These are phyloP conservation scores for Chloranthus sessilifolius DNA, from an alignment of 164 flowering plant species.

Conservation along the genomic window DNA sequence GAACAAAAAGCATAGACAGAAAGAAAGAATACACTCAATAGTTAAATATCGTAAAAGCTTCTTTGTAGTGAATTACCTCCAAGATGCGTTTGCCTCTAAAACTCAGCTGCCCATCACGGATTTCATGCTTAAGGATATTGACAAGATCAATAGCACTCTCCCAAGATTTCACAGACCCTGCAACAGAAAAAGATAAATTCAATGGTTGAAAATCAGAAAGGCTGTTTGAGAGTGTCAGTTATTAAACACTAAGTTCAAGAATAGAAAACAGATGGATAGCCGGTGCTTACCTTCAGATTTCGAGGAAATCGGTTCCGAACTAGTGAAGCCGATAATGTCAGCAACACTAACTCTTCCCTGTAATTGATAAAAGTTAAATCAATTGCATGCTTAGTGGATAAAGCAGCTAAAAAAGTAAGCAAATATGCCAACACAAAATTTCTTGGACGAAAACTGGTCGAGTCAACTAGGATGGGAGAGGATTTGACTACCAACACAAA, in stretches of 20 bases:
- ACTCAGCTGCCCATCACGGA: constrained; percentile 92
- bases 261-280: too few species aligned
- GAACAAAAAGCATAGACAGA: too few species aligned
- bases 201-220: neutral
- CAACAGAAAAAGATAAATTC: constrained; percentile 18
- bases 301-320: constrained; percentile 54
- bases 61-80: constrained; percentile 50
- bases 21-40: too few species aligned
- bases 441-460: neutral
- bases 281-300: constrained; percentile 77
- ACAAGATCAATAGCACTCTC: constrained; percentile 82
- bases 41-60: neutral
- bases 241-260: too few species aligned
- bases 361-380: constrained; percentile 2
- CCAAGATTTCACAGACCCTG: constrained; percentile 68
- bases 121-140: constrained; percentile 78
- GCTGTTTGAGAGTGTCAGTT: too few species aligned
- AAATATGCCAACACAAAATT: neutral
- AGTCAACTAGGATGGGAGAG: too few species aligned
- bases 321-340: constrained; percentile 67
- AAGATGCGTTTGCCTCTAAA: constrained; percentile 86
- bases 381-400: neutral
- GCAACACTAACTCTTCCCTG: constrained; percentile 87
- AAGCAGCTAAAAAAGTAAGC: neutral
- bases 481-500: too few species aligned